Percentiles rank a stretch among this genome's conserved stretches.
Evolutionary conservation across 1,139 yeast species (phyloP).

Genomic region (Sugiyamaella pinicola): DNA sequence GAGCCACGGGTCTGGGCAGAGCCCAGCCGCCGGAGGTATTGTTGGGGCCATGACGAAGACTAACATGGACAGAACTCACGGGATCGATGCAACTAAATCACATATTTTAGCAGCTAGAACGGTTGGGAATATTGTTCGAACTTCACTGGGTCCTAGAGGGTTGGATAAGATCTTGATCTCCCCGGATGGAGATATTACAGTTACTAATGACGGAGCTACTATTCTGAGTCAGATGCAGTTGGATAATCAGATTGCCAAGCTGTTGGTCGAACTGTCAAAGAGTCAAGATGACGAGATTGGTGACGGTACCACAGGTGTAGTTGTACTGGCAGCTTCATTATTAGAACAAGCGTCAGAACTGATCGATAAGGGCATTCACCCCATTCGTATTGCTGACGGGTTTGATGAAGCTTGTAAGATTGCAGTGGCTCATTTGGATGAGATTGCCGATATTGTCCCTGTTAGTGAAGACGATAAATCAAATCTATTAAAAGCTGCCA

Average conservation of each 20-base stretch:
- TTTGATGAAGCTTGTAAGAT: conserved; percentile 95
- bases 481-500: conserved; percentile 83
- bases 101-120: conserved; percentile 96
- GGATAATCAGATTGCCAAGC: conserved; percentile 93
- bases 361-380: conserved; percentile 96
- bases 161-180: conserved; percentile 88
- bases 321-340: conserved; percentile 91
- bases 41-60: too few species aligned
- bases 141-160: conserved; percentile 98
- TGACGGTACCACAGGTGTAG: conserved; percentile 99
- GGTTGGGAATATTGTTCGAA: conserved; percentile 87
- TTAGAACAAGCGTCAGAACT: conserved; percentile 93
- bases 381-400: conserved; percentile 95
- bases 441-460: conserved; percentile 64
- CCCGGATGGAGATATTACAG: conserved; percentile 97
- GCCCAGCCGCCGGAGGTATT: too few species aligned
- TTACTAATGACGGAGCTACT: conserved; percentile 98
- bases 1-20: too few species aligned
- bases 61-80: conserved; percentile 60
- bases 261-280: conserved; percentile 88
- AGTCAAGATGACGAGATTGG: conserved; percentile 99
- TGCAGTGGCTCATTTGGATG: conserved; percentile 77
- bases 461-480: conserved; percentile 41
- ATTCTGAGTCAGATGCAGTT: conserved; percentile 94
- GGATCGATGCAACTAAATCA: conserved; percentile 88